Conservation (phyloP, 1,284 basidiomycete genomes). For the Stygiomarasmius scandens region DNA sequence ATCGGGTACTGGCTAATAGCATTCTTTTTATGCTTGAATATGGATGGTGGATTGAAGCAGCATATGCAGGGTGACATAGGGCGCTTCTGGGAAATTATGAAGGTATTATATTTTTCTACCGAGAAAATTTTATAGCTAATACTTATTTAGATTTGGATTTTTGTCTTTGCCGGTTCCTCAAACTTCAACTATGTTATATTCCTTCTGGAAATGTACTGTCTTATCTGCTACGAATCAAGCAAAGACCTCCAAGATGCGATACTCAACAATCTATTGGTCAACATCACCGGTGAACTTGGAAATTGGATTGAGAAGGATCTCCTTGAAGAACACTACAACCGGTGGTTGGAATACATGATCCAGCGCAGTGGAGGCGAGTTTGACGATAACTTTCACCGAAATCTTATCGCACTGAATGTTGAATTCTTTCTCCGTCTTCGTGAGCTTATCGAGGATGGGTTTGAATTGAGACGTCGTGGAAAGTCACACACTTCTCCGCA, state of each 20-base stretch:
- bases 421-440: slow-evolving; percentile 14
- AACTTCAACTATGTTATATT: slow-evolving; percentile 11
- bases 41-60: slow-evolving; percentile 9
- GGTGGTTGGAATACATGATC: slow-evolving; percentile 3
- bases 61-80: slow-evolving; percentile 17
- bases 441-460: slow-evolving; percentile 12
- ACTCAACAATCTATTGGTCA: slow-evolving; percentile 16
- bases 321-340: slow-evolving; percentile 17
- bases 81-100: slow-evolving; percentile 10
- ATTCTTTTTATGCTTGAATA: slow-evolving; percentile 9
- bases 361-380: background rate
- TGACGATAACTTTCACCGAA: slow-evolving; percentile 2
- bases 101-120: too few relatives aligned
- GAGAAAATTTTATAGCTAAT: too few relatives aligned
- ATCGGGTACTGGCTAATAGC: slow-evolving; percentile 13
- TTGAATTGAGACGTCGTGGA: background rate
- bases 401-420: slow-evolving; percentile 9
- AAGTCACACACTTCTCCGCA: slow-evolving; percentile 15
- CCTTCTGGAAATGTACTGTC: slow-evolving; percentile 13
- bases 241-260: slow-evolving; percentile 10
- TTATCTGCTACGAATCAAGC: slow-evolving; percentile 13
- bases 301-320: slow-evolving; percentile 18
- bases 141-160: slow-evolving; percentile 13
- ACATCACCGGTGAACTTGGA: slow-evolving; percentile 16
- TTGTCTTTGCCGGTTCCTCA: slow-evolving; percentile 12